Evolutionary conservation across 2,329 filamentous ascomycete genomes (phyloP).

Genomic region (Aspergillus felis): DNA sequence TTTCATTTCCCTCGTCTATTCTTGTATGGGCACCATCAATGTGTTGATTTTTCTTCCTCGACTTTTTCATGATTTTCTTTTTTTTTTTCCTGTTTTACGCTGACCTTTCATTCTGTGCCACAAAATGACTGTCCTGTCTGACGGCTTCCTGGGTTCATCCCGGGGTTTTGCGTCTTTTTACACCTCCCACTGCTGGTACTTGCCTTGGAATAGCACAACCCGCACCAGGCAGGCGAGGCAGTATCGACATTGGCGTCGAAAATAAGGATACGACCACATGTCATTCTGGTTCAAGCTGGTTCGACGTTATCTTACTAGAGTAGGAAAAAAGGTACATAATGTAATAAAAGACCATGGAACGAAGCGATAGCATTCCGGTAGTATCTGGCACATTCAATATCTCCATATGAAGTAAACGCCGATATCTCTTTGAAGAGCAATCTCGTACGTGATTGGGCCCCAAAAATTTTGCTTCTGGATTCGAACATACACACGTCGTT

Average conservation of each 20-base stretch:
- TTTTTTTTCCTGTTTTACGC: constrained; percentile 10
- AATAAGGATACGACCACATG: background rate
- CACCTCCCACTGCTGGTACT: background rate
- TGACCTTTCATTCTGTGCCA: background rate
- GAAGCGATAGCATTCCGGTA: background rate
- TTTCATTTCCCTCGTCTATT: constrained; percentile 25
- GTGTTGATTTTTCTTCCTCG: background rate
- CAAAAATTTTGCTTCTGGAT: background rate
- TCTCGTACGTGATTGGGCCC: background rate
- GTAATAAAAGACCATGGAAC: background rate
- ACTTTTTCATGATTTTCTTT: constrained; percentile 5
- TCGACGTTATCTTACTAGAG: background rate
- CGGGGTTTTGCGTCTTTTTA: background rate
- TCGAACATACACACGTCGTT: background rate
- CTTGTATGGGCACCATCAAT: constrained; percentile 16
- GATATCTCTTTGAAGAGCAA: background rate
- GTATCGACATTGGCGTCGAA: background rate
- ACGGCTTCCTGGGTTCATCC: background rate
- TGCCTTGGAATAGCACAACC: background rate
- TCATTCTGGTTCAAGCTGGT: background rate
- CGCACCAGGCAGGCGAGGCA: background rate
- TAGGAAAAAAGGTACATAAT: background rate
- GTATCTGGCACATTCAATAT: background rate
- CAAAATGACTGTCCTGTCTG: background rate
- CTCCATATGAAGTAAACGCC: background rate